Percentiles rank a stretch among this genome's conserved stretches.
Conservation (phyloP, 495 filamentous ascomycete genomes). For the Hypoxylon fragiforme region DNA sequence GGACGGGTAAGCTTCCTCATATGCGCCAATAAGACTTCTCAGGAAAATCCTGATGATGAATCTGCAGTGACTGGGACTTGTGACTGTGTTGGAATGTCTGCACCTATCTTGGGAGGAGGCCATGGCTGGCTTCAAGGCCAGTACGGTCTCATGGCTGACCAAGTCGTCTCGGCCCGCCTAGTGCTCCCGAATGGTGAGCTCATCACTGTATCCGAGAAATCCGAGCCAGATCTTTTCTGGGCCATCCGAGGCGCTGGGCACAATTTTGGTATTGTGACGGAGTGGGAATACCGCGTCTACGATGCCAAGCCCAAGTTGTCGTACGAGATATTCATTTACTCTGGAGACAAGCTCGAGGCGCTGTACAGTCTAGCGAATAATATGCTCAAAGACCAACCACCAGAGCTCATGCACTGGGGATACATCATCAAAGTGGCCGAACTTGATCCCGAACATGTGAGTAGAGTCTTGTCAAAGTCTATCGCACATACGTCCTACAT, state of each 20-base stretch:
- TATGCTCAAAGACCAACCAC: conserved; percentile 1
- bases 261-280: conserved; percentile 57
- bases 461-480: too few relatives aligned
- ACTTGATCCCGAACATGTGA: conserved; percentile 8
- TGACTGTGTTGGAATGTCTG: conserved; percentile 50
- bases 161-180: conserved; percentile 49
- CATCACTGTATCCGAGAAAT: conserved; percentile 37
- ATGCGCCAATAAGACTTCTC: neutral
- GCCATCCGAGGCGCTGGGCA: conserved; percentile 57
- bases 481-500: neutral
- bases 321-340: conserved; percentile 21
- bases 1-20: conserved; percentile 17
- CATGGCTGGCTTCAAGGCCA: conserved; percentile 54
- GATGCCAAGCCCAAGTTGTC: conserved; percentile 19
- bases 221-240: conserved; percentile 52
- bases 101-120: conserved; percentile 54
- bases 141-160: conserved; percentile 55
- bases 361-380: conserved; percentile 15
- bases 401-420: conserved; percentile 13
- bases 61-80: conserved; percentile 48
- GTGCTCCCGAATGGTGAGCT: conserved; percentile 52
- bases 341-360: conserved; percentile 27
- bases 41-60: neutral
- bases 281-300: conserved; percentile 14
- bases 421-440: conserved; percentile 16